phyloP scores from a whole-genome alignment of 2,329 filamentous ascomycete species.

The Diplodia intermedia region DNA sequence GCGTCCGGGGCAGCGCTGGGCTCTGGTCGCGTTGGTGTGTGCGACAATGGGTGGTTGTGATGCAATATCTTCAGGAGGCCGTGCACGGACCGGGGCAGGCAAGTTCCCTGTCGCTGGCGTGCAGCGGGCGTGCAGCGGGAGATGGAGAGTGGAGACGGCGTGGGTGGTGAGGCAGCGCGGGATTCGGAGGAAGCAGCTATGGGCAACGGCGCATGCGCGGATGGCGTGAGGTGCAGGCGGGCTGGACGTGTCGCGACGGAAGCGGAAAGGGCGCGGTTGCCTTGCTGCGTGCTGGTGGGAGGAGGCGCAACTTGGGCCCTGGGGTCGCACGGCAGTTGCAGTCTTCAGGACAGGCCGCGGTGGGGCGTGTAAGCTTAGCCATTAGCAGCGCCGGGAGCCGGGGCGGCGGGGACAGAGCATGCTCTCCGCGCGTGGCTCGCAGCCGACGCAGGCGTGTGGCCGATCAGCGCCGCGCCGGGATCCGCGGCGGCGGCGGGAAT shows the following conservation, averaged over 20 bases:
- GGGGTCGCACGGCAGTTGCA: constrained; percentile 9
- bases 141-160: constrained; percentile 14
- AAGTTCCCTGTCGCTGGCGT: constrained; percentile 2
- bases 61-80: constrained; percentile 28
- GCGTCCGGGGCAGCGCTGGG: constrained; percentile 2
- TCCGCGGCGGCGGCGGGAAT: constrained; percentile 22
- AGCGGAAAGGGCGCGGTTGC: constrained; percentile 5
- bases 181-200: constrained; percentile 13
- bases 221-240: constrained; percentile 17
- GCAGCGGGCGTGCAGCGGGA: neutral
- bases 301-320: neutral
- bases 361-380: constrained; percentile 11
- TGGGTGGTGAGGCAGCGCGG: constrained; percentile 3
- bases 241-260: constrained; percentile 2
- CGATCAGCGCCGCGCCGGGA: constrained; percentile 20
- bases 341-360: constrained; percentile 4
- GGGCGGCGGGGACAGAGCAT: constrained; percentile 17
- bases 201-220: constrained; percentile 7
- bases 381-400: constrained; percentile 23
- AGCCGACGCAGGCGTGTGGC: constrained; percentile 11
- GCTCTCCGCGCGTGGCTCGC: constrained; percentile 19
- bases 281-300: constrained; percentile 6
- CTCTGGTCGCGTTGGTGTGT: neutral
- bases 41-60: constrained; percentile 12
- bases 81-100: constrained; percentile 9